Evolutionary conservation across 306 rosid genomes (phyloP).

Genomic region (Vicia villosa): DNA sequence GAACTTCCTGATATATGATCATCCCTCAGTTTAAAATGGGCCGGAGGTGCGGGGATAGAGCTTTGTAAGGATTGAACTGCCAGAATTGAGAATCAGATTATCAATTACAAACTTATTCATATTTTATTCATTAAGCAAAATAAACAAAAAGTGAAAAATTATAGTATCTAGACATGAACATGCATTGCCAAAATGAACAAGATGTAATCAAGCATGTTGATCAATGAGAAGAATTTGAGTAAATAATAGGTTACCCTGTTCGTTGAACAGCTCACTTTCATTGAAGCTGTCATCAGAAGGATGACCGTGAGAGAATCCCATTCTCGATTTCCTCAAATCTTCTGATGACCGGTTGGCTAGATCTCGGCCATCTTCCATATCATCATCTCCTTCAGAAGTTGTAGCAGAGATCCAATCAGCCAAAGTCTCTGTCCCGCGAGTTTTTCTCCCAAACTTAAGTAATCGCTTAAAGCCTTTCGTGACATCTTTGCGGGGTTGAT

Average conservation of each 20-base stretch:
- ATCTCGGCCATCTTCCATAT: constrained; percentile 92
- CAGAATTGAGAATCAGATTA: constrained; percentile 34
- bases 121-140: not conserved
- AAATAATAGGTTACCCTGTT: constrained; percentile 67
- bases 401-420: constrained; percentile 97
- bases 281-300: constrained; percentile 83
- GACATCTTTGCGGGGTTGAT: constrained; percentile 90
- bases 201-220: not conserved
- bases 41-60: constrained; percentile 95
- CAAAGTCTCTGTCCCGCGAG: constrained; percentile 83
- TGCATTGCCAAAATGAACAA: not conserved
- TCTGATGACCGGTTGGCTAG: constrained; percentile 81
- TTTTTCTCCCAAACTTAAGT: constrained; percentile 90
- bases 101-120: constrained; percentile 25
- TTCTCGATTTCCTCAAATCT: constrained; percentile 94
- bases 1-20: constrained; percentile 96
- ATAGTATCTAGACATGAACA: not conserved
- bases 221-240: constrained; percentile 18
- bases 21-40: constrained; percentile 85
- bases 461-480: constrained; percentile 91
- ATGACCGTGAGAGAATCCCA: constrained; percentile 87
- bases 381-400: constrained; percentile 99
- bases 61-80: constrained; percentile 85
- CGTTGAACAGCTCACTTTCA: constrained; percentile 78
- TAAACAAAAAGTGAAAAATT: constrained; percentile 22